A percentile compares a stretch with the other conserved stretches of the same genome.
Conservation (phyloP, 2,329 filamentous ascomycete species). For the Aureobasidium sp. region DNA sequence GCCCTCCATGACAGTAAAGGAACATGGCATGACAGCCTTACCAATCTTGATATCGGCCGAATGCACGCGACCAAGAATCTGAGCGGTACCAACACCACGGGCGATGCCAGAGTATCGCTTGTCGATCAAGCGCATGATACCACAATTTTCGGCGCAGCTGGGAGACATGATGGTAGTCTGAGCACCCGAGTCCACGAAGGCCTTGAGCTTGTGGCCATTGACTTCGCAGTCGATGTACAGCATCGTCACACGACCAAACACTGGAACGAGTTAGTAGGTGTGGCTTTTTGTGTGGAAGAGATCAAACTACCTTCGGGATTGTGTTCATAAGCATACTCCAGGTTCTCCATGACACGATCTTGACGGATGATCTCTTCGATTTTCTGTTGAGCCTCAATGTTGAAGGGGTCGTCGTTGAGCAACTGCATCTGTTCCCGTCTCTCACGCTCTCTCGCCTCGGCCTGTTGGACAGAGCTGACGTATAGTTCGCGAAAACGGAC, state of each 20-base stretch:
- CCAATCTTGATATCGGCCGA: conserved; percentile 93
- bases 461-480: conserved; percentile 56
- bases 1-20: conserved; percentile 99
- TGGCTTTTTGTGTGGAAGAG: neutral
- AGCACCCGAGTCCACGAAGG: conserved; percentile 92
- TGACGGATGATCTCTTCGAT: conserved; percentile 98
- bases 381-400: conserved; percentile 78
- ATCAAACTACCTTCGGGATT: conserved; percentile 73
- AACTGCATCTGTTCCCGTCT: conserved; percentile 75
- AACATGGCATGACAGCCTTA: conserved; percentile 76
- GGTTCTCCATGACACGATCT: conserved; percentile 86
- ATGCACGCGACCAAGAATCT: conserved; percentile 90
- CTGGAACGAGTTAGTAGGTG: conserved; percentile 37
- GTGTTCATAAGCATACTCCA: conserved; percentile 94
- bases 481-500: conserved; percentile 67
- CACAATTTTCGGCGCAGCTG: conserved; percentile 78
- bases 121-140: conserved; percentile 94
- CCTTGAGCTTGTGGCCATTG: conserved; percentile 86
- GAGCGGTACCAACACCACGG: conserved; percentile 86
- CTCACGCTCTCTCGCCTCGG: conserved; percentile 63
- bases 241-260: conserved; percentile 92
- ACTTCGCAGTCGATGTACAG: conserved; percentile 94
- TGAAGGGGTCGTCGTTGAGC: conserved; percentile 90
- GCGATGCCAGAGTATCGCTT: conserved; percentile 86
- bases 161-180: conserved; percentile 99